A percentile compares a stretch with the other conserved stretches of the same genome.
phyloP scores from a whole-genome alignment of 2,329 filamentous ascomycete genomes.

The Elsinoe arachidis region DNA sequence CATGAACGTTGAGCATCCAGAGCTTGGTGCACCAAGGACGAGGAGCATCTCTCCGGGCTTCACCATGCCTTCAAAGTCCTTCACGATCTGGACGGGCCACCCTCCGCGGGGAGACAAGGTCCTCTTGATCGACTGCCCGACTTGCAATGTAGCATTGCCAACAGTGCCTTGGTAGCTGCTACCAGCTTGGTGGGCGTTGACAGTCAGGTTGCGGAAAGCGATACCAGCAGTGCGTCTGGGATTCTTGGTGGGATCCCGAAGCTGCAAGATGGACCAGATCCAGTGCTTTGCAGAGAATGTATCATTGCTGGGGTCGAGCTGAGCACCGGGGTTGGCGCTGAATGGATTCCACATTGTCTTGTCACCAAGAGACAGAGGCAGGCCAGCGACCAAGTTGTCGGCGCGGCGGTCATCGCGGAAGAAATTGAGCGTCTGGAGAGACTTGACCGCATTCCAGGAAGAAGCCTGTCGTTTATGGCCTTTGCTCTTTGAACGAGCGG shows the following conservation, averaged over 20 bases:
- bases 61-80: neutral
- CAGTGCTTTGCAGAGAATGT: neutral
- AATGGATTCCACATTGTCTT: neutral
- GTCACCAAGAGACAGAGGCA: neutral
- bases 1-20: constrained; percentile 55
- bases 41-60: constrained; percentile 13
- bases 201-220: neutral
- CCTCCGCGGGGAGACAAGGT: neutral
- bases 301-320: neutral
- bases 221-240: neutral
- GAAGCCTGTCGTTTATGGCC: neutral
- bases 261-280: neutral
- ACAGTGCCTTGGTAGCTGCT: neutral
- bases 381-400: neutral
- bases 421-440: neutral
- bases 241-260: neutral
- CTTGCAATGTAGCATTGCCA: neutral
- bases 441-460: neutral
- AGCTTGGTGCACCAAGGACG: constrained; percentile 22
- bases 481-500: neutral
- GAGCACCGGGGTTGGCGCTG: neutral
- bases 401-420: neutral
- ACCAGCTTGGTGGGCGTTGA: neutral
- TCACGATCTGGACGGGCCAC: neutral
- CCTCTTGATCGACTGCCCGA: neutral